A percentile compares a stretch with the other conserved stretches of the same genome.
Evolutionary conservation across 1,284 basidiomycete species (phyloP).

Genomic region (Marasmius oreades): DNA sequence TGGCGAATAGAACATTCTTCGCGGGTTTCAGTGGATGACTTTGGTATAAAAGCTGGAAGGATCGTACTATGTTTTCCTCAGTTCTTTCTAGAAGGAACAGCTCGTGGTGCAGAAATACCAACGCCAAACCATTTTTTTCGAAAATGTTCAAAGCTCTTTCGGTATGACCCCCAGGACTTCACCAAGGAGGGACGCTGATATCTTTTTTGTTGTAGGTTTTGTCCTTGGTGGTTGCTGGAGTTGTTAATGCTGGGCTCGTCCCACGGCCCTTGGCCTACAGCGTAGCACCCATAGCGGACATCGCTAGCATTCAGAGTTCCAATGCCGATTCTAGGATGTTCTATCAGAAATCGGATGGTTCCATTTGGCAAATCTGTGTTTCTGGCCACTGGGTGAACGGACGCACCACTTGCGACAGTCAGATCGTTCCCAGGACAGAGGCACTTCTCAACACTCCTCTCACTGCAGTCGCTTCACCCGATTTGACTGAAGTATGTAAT

Average conservation of each 20-base stretch:
- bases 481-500: constrained; percentile 2
- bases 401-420: constrained; percentile 1
- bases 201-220: background rate
- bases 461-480: background rate
- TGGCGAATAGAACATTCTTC: too few relatives aligned
- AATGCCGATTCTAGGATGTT: constrained; percentile 4
- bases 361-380: constrained; percentile 3
- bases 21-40: too few relatives aligned
- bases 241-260: background rate
- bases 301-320: background rate
- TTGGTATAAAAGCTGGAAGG: background rate
- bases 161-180: background rate
- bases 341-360: constrained; percentile 2
- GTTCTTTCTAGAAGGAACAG: background rate
- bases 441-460: background rate
- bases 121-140: too few relatives aligned
- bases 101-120: too few relatives aligned
- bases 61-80: background rate
- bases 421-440: constrained; percentile 1
- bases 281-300: background rate
- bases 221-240: background rate
- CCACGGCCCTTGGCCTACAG: constrained; percentile 1
- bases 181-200: background rate
- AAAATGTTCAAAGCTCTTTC: background rate
- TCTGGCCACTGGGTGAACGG: constrained; percentile 6